Conservation (phyloP, 2,329 filamentous ascomycete species). For the Xylaria sp. region DNA sequence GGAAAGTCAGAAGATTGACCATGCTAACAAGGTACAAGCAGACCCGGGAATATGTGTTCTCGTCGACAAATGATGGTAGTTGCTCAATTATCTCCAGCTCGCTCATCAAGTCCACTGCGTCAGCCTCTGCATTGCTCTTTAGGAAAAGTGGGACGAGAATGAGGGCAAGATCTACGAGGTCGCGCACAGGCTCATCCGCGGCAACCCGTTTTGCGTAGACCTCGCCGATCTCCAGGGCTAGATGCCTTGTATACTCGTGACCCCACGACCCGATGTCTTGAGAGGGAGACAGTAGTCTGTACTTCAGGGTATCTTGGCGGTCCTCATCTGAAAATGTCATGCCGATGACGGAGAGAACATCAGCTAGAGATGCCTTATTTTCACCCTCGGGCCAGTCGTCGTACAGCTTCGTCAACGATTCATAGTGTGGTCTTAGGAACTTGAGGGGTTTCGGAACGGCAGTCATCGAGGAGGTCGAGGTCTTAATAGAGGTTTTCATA, state of each 20-base stretch:
- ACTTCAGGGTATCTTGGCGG: conserved; percentile 94
- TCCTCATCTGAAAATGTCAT: conserved; percentile 99
- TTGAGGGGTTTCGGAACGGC: conserved; percentile 98
- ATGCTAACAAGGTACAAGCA: conserved; percentile 99
- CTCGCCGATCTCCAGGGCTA: conserved; percentile 94
- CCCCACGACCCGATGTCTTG: conserved; percentile 97
- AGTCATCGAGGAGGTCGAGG: conserved; percentile 98
- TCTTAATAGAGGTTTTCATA: conserved; percentile 99
- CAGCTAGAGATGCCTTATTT: conserved; percentile 89
- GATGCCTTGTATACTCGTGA: conserved; percentile 96
- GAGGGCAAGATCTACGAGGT: conserved; percentile 85
- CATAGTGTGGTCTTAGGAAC: conserved; percentile 96
- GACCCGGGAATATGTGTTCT: conserved; percentile 91
- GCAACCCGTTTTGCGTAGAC: conserved; percentile 90
- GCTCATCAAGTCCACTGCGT: conserved; percentile 96
- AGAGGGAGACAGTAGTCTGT: conserved; percentile 87
- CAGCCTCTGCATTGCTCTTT: conserved; percentile 96
- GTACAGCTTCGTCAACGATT: conserved; percentile 86
- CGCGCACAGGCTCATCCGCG: conserved; percentile 83
- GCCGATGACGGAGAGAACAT: conserved; percentile 95
- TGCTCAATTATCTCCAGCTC: conserved; percentile 97
- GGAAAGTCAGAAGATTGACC: conserved; percentile 96
- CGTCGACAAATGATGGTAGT: conserved; percentile 88
- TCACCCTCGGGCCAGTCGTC: conserved; percentile 87
- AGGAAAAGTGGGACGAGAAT: conserved; percentile 93